Evolutionary conservation across 2,329 filamentous ascomycete genomes (phyloP), one percentile per base, ranked within the genome.

Genomic region (Xylaria sp.): DNA sequence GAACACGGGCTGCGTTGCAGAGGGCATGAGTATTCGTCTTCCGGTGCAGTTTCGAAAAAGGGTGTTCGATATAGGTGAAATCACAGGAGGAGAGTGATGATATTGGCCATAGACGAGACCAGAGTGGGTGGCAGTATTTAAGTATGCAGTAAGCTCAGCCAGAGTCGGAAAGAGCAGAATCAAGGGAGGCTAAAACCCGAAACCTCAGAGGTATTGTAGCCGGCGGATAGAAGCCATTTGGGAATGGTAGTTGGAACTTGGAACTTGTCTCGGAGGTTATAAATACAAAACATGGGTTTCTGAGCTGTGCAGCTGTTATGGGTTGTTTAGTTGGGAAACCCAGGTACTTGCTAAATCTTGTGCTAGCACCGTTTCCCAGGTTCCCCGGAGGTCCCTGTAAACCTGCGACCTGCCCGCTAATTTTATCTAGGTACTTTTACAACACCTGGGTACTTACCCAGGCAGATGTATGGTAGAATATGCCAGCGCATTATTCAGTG

Each of bases 1-100:
- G 51, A 72, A 69, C 67, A 79, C 77, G 51, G 71, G 63, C 36
- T 79, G 77, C 55, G 80, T 78, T 67, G 77, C 78, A 46, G 81
- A 81, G 63, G 81, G 81, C 81, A 82, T 82, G 28, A 54, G 58
- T 63, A 51, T 62, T 46, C 12, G 59, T n/a, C 10, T 60, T 43
- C 57, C 20, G 33, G 62, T 25, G 20, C 9, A 52, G 63, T 31
- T 62, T 63, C 64, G 28, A 51, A 54, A 56, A 33, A 25, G 15
- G 23, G 43, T 23, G 33, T 51, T 46, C 20, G 31, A 2, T 46
- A 23, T 57, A 58, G 12, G 25, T 28, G n/a, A 46, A 18, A 9
- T 41, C 43, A 39, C 15, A 7, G 33, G 20, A 43, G n/a, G 13
- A n/a, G n/a, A 41, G 23, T 25, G 39, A 39, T 39, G 13, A 20